These are phyloP conservation scores for Beta corolliflora DNA, from an alignment of 179 eudicot genomes.

Conservation along the genomic window DNA sequence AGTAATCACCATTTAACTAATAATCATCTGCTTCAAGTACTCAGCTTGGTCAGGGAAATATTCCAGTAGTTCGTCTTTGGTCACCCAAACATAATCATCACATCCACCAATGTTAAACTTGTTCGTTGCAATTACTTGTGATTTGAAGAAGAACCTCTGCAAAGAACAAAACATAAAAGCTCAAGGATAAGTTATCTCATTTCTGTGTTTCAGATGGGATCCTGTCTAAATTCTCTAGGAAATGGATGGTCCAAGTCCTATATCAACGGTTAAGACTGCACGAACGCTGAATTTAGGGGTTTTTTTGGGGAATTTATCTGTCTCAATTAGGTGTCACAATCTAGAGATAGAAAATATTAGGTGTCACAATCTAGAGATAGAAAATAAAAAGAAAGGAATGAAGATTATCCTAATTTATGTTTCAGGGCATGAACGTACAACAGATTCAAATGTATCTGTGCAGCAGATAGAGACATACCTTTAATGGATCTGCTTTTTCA, in stretches of 20 bases:
- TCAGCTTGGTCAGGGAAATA: conserved; percentile 78
- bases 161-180: background rate
- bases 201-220: background rate
- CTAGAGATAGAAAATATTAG: too few relatives aligned
- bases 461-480: conserved; percentile 44
- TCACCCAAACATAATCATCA: conserved; percentile 85
- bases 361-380: too few relatives aligned
- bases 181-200: background rate
- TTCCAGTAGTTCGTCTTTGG: conserved; percentile 77
- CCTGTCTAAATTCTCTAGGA: too few relatives aligned
- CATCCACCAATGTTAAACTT: conserved; percentile 55
- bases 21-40: conserved; percentile 67
- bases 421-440: too few relatives aligned
- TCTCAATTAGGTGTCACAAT: too few relatives aligned
- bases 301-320: too few relatives aligned
- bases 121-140: conserved; percentile 78
- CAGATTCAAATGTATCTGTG: background rate
- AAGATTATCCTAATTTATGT: too few relatives aligned
- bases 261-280: too few relatives aligned
- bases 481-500: conserved; percentile 46
- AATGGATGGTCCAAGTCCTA: too few relatives aligned
- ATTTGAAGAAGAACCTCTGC: conserved; percentile 87
- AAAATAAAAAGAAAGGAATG: too few relatives aligned
- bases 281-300: too few relatives aligned
- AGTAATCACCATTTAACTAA: conserved; percentile 38